Base-by-base conservation (phyloP, 345 rosid genomes). In the Populus euphratica region DNA sequence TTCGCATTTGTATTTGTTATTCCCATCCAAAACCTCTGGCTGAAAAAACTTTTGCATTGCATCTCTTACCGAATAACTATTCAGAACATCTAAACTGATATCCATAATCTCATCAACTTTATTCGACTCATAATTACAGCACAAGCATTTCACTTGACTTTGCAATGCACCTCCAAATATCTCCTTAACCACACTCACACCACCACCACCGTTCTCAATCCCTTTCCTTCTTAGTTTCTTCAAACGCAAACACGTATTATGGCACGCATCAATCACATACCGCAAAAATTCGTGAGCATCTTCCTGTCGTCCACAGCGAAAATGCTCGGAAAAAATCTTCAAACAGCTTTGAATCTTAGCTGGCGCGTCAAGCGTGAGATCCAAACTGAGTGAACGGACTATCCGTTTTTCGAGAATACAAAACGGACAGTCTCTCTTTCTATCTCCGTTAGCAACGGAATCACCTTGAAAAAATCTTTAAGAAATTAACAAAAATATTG, bases 101-200 rank as follows among this genome's bases (percentile, higher is more conserved):
- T 96, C 99, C 98, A 96, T 94, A 76, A 92, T 92, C 83, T 96
- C 98, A 83, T 96, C 99, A 2, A 94, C 88, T 84, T 94, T 96
- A 85, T 94, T 94, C 0, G 98, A 93, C 86, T 94, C 98, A 0
- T 81, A 83, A 76, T 94, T 89, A 61, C 99, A 96, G 2, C 93
- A 85, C 85, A 92, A 80, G 77, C 99, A 96, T 87, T 92, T 94
- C 21, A 96, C 93, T 87, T 94, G 99, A 73, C 98, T 96, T 90
- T 92, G 98, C 89, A 96, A 81, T 10, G 96, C 87, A 41, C 99
- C 99, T 0, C 99, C 98, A 27, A 94, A 96, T 33, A 96, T 96
- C 87, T 96, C 92, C 87, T 90, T 94, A 56, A 96, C 97, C 4
- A 89, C 85, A 69, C 52, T 31, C 18, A 74, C n/a, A 14, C 49